Evolutionary conservation across 805 yeast species (phyloP), one percentile per base, ranked within the genome.

Genomic region (Yueomyces sinensis): DNA sequence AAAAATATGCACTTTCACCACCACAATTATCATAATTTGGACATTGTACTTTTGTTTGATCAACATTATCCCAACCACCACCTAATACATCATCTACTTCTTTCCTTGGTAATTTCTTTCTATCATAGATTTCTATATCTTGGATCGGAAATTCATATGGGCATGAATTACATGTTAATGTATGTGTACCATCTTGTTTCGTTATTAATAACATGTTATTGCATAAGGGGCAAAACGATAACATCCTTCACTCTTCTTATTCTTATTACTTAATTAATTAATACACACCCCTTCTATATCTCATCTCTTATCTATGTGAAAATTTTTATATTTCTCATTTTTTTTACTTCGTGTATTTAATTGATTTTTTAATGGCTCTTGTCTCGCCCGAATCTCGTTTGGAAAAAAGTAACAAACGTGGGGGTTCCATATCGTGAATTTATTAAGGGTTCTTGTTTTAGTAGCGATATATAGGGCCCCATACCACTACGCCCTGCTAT

Each of bases 11-110:
- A 58, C 84, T 83, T 44, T 74, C 81, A 43, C 79, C 77, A 29
- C 83, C 94, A 64, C 98, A 91, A 2, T 65, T 52, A 38, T 83
- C 94, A 30, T 74, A 66, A 34, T 56, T 56, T 3, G 96, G 95
- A 65, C 98, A 89, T 54, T 89, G 94, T 1, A 89, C 83, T 2
- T 76, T 66, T 0, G 97, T 91, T 54, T 91, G 96, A 54, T 91
- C 98, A 19, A 91, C 98, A 52, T 91, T 89, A 56, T 89, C 97
- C 98, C 98, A 91, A 1, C 96, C 93, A 22, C 95, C 96, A 37
- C 98, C 98, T 14, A 91, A 67, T 11, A 91, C 95, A 61, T 89
- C 98, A 57, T 91, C 98, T 3, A 91, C 89, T 44, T 84, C 81
- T 51, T 91, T 91, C 54, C 95, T 66, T 23, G 82, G 79, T 47